phyloP scores from a whole-genome alignment of 345 rosid species.

The Gossypium anomalum region DNA sequence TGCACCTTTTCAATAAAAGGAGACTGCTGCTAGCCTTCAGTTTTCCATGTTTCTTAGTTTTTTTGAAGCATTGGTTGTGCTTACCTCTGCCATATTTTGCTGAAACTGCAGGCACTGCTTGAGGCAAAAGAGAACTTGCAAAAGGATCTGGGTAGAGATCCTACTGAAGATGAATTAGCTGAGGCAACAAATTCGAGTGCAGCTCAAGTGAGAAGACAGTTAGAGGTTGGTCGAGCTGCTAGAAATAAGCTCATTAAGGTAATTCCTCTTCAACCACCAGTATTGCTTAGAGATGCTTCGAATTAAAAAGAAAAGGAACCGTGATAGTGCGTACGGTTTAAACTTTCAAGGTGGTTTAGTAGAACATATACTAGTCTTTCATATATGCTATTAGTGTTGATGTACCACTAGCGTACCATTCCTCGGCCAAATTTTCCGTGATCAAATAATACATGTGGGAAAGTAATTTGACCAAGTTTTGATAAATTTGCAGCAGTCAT shows the following conservation, averaged over 20 bases:
- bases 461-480: neutral
- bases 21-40: neutral
- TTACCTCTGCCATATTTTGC: conserved; percentile 20
- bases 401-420: neutral
- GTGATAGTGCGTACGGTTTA: neutral
- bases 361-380: neutral
- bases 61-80: neutral
- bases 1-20: conserved; percentile 10
- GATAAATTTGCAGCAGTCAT: neutral
- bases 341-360: neutral
- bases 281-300: neutral
- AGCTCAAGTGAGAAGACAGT: conserved; percentile 45
- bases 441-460: neutral
- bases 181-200: conserved; percentile 39
- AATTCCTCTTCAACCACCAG: conserved; percentile 4
- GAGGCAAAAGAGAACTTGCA: conserved; percentile 53
- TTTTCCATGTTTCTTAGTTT: neutral
- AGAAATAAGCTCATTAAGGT: conserved; percentile 92
- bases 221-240: conserved; percentile 77
- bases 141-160: conserved; percentile 52
- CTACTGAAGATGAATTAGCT: conserved; percentile 65
- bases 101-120: conserved; percentile 47
- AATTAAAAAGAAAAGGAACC: too few relatives aligned
- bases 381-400: neutral
- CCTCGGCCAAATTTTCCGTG: neutral